phyloP scores from a whole-genome alignment of 768 basidiomycete species.

The Ramaria rubella region DNA sequence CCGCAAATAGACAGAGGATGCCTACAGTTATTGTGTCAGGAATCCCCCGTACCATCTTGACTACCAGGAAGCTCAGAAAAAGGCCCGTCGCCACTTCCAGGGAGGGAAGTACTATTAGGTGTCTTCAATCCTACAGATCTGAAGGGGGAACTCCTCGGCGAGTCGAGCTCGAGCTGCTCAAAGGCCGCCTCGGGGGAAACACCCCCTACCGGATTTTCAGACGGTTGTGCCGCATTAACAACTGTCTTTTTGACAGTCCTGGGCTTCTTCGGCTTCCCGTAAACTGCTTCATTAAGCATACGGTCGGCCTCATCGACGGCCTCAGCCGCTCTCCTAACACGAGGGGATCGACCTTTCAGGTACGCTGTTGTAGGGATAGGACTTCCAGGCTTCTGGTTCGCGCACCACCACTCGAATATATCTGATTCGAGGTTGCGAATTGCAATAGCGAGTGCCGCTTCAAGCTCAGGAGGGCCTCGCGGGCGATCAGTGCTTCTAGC shows the following conservation, averaged over 20 bases:
- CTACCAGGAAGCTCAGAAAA: too few relatives aligned
- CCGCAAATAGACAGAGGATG: too few relatives aligned
- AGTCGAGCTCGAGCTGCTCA: neutral
- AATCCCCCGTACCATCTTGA: too few relatives aligned
- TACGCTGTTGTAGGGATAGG: neutral
- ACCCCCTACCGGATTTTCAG: neutral
- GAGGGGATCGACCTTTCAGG: neutral
- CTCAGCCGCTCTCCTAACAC: neutral
- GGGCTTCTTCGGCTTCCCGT: neutral
- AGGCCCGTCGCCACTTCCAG: too few relatives aligned
- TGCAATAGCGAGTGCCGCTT: neutral
- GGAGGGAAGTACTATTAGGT: too few relatives aligned
- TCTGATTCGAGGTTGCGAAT: neutral
- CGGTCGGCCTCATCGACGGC: constrained; percentile 1
- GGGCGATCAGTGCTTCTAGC: neutral
- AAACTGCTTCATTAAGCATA: neutral
- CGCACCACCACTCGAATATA: neutral
- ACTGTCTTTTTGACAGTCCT: neutral
- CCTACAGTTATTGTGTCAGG: too few relatives aligned
- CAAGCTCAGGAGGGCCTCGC: neutral
- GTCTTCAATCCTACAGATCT: too few relatives aligned
- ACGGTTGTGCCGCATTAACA: neutral
- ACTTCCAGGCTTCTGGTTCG: neutral
- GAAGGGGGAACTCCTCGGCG: neutral
- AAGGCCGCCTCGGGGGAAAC: neutral